Percentiles rank a stretch among this genome's conserved stretches.
Conservation (phyloP, 2,329 filamentous ascomycete species). For the Tolypocladium cylindrosporum region DNA sequence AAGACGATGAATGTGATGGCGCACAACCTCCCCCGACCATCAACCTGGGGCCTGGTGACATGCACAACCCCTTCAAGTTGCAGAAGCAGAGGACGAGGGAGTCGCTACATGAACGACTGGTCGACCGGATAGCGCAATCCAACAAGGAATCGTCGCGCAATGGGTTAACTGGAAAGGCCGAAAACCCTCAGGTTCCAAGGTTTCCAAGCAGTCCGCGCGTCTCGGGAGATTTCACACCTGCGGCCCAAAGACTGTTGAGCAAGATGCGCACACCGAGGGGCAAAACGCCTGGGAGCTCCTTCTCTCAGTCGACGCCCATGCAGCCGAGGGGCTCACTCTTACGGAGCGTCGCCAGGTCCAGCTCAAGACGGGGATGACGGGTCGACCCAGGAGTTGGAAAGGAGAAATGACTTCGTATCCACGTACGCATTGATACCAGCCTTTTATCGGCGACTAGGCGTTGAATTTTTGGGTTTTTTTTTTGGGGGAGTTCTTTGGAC, state of each 20-base stretch:
- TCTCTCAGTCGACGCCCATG: slow-evolving; percentile 26
- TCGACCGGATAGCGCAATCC: slow-evolving; percentile 66
- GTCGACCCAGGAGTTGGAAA: neutral
- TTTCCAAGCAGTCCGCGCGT: slow-evolving; percentile 58
- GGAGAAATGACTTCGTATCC: neutral
- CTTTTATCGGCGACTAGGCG: neutral
- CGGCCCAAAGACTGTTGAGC: slow-evolving; percentile 58
- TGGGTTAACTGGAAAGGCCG: slow-evolving; percentile 49
- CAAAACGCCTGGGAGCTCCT: slow-evolving; percentile 19
- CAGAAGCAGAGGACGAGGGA: slow-evolving; percentile 67
- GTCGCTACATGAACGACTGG: slow-evolving; percentile 74
- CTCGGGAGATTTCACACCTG: slow-evolving; percentile 56
- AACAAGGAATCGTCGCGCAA: slow-evolving; percentile 54
- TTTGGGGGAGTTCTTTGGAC: neutral
- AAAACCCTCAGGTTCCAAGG: slow-evolving; percentile 54
- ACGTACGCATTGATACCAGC: neutral
- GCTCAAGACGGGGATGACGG: slow-evolving; percentile 7
- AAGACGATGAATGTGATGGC: slow-evolving; percentile 34
- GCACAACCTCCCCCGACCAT: slow-evolving; percentile 28
- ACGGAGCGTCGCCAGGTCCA: slow-evolving; percentile 19
- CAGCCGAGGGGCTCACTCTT: slow-evolving; percentile 28
- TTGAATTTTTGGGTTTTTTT: neutral
- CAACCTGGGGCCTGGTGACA: slow-evolving; percentile 47
- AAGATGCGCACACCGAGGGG: slow-evolving; percentile 41
- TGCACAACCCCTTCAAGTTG: slow-evolving; percentile 74